A percentile compares a stretch with the other conserved stretches of the same genome.
These are phyloP conservation scores for Hymenoscyphus occultus DNA, from an alignment of 2,329 filamentous ascomycete species.

Conservation along the genomic window DNA sequence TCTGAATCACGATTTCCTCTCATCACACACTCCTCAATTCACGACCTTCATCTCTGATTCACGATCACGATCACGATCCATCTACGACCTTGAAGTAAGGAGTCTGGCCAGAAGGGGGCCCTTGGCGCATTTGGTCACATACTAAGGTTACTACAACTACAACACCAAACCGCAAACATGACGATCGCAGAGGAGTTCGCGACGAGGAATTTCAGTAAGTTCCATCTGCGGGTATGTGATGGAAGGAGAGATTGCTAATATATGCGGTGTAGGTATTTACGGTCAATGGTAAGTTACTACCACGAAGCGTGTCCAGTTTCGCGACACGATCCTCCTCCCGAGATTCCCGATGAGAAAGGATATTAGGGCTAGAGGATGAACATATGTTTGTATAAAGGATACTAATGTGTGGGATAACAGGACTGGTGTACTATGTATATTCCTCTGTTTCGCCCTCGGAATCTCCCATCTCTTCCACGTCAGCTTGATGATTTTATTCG, in stretches of 20 bases:
- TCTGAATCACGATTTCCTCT: neutral
- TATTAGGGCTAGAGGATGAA: neutral
- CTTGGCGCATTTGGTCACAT: constrained; percentile 9
- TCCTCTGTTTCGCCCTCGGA: constrained; percentile 66
- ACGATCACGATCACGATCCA: neutral
- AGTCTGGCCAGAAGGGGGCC: neutral
- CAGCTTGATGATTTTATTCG: constrained; percentile 44
- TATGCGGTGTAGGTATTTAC: constrained; percentile 58
- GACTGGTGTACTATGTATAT: constrained; percentile 68
- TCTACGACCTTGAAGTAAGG: neutral
- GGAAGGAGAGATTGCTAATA: constrained; percentile 24
- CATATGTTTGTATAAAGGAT: neutral
- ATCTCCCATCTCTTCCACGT: constrained; percentile 64
- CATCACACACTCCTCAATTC: neutral
- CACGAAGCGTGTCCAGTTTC: constrained; percentile 3
- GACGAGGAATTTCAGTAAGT: constrained; percentile 72
- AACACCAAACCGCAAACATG: constrained; percentile 50
- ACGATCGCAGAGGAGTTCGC: constrained; percentile 69
- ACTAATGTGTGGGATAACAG: constrained; percentile 41
- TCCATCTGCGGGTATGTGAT: neutral
- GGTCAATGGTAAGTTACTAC: constrained; percentile 64
- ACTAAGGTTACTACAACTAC: neutral
- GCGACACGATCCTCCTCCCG: neutral
- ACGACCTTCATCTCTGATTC: neutral
- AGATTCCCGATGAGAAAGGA: neutral